phyloP scores from a whole-genome alignment of 2,329 filamentous ascomycete species.

The Calonectria crousiana region DNA sequence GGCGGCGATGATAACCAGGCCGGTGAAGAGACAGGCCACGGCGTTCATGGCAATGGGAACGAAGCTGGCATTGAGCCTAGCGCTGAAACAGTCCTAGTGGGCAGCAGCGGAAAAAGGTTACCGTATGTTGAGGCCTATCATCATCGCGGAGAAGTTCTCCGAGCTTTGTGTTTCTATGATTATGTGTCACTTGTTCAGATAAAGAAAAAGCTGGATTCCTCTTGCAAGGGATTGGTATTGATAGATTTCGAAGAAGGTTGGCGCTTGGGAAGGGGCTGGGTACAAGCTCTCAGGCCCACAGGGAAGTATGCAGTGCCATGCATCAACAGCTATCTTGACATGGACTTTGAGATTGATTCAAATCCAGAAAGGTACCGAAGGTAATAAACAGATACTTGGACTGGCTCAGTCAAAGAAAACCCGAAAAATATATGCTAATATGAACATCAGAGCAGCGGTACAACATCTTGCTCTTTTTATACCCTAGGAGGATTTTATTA shows the following conservation, averaged over 20 bases:
- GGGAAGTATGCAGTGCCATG: slow-evolving; percentile 2
- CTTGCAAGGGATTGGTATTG: not conserved
- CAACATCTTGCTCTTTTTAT: slow-evolving; percentile 10
- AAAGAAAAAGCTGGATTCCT: not conserved
- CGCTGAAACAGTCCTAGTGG: not conserved
- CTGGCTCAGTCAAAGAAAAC: not conserved
- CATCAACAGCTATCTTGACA: slow-evolving; percentile 3
- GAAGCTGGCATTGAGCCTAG: not conserved
- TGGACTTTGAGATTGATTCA: slow-evolving; percentile 10
- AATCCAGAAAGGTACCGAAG: not conserved
- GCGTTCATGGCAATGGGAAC: not conserved
- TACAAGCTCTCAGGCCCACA: slow-evolving; percentile 1
- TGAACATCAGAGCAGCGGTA: not conserved
- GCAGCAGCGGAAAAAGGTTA: not conserved
- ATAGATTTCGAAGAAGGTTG: slow-evolving; percentile 17
- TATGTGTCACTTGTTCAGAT: not conserved
- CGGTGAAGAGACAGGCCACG: not conserved
- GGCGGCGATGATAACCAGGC: not conserved
- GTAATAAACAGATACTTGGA: not conserved
- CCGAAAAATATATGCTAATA: not conserved
- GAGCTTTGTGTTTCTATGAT: slow-evolving; percentile 3
- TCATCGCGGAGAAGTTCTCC: not conserved
- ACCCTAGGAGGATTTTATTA: not conserved
- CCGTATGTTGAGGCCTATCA: slow-evolving; percentile 5
- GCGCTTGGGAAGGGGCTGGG: slow-evolving; percentile 1